Evolutionary conservation across 768 basidiomycete genomes (phyloP).

Genomic region (Agaricus subrufescens): DNA sequence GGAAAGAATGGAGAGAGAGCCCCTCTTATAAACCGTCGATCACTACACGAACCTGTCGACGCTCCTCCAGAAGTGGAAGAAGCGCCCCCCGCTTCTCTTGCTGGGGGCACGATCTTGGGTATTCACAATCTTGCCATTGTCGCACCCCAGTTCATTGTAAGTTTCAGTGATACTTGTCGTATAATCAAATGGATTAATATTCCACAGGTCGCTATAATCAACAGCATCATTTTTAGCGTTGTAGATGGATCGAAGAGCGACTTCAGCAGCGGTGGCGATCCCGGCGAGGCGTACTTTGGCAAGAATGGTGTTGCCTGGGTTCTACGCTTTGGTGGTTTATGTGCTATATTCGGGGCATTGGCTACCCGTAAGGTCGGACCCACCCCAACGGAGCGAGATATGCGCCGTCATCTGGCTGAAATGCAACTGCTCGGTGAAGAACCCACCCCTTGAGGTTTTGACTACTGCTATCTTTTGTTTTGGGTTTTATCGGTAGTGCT

Average conservation of each 20-base stretch:
- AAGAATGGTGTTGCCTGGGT: constrained; percentile 95
- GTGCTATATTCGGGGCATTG: constrained; percentile 77
- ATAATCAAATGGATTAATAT: constrained; percentile 11
- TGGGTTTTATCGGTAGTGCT: not conserved
- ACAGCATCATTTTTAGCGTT: constrained; percentile 79
- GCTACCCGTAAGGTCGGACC: constrained; percentile 81
- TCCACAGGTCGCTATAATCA: constrained; percentile 73
- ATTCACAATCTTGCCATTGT: constrained; percentile 96
- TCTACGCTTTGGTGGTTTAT: constrained; percentile 85
- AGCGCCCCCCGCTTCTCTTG: constrained; percentile 45
- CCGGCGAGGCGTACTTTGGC: constrained; percentile 59
- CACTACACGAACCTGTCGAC: constrained; percentile 43
- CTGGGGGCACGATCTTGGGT: constrained; percentile 89
- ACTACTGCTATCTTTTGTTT: not conserved
- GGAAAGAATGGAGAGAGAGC: constrained; percentile 42
- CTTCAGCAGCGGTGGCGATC: constrained; percentile 34
- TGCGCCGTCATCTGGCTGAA: constrained; percentile 74
- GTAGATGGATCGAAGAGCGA: constrained; percentile 52
- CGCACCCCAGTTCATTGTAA: constrained; percentile 87
- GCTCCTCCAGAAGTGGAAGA: constrained; percentile 28
- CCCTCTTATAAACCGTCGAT: constrained; percentile 58
- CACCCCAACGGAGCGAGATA: constrained; percentile 88
- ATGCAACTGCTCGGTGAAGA: constrained; percentile 74
- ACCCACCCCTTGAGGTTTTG: constrained; percentile 34
- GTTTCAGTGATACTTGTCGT: constrained; percentile 23